phyloP scores from a whole-genome alignment of 306 rosid species.

The Myrica gale region DNA sequence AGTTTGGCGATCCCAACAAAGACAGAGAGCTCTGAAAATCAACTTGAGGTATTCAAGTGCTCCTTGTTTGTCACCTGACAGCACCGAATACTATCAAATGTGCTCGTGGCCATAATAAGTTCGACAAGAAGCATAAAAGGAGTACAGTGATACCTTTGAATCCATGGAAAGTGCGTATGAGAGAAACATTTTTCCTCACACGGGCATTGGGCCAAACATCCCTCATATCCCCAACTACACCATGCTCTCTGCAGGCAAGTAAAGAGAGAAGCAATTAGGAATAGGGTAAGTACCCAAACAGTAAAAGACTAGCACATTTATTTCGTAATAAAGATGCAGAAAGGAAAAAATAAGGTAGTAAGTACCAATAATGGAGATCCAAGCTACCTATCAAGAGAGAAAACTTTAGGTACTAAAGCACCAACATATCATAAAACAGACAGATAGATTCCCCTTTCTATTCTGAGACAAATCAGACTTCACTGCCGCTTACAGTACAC shows the following conservation, averaged over 20 bases:
- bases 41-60: conserved; percentile 80
- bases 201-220: conserved; percentile 95
- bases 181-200: conserved; percentile 76
- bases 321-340: neutral
- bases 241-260: conserved; percentile 73
- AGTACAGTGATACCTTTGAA: conserved; percentile 66
- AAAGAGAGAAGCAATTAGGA: conserved; percentile 24
- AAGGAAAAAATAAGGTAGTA: neutral
- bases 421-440: neutral
- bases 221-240: conserved; percentile 97
- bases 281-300: neutral
- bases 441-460: neutral
- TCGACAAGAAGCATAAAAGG: conserved; percentile 12
- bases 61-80: conserved; percentile 93
- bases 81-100: conserved; percentile 15
- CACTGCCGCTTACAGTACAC: neutral
- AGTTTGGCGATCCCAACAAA: conserved; percentile 99
- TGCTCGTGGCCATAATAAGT: conserved; percentile 14
- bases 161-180: conserved; percentile 92
- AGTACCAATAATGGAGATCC: neutral
- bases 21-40: conserved; percentile 90
- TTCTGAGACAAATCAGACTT: neutral
- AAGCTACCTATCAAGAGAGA: neutral
- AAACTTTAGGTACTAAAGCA: neutral
- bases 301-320: neutral